Evolutionary conservation across 306 rosid species (phyloP).

Genomic region (Acacia melanoxylon): DNA sequence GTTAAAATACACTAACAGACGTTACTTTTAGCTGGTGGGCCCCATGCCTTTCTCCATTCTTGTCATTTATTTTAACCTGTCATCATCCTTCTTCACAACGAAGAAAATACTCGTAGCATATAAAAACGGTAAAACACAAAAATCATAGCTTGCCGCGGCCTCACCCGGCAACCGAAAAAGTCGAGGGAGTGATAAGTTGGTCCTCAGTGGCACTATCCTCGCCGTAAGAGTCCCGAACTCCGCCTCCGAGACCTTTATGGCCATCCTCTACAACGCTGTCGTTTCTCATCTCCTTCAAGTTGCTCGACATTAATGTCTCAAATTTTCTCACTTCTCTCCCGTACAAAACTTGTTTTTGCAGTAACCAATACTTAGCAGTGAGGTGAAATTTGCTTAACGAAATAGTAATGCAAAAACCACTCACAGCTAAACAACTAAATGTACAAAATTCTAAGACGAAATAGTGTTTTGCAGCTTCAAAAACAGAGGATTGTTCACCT

Average conservation of each 20-base stretch:
- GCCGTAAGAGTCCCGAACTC: conserved; percentile 65
- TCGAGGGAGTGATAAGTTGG: conserved; percentile 90
- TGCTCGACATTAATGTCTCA: conserved; percentile 43
- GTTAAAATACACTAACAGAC: no score
- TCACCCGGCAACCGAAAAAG: conserved; percentile 77
- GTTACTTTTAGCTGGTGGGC: no score
- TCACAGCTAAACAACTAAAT: no score
- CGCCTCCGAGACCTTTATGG: conserved; percentile 49
- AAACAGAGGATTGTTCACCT: no score
- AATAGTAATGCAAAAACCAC: no score
- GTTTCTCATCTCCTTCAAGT: conserved; percentile 55
- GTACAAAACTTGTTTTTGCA: no score
- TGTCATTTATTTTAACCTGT: background rate
- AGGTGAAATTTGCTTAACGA: no score
- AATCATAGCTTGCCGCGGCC: background rate
- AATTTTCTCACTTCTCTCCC: conserved; percentile 24
- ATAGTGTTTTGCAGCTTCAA: no score
- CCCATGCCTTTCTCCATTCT: no score
- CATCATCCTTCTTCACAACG: background rate
- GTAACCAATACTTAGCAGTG: no score
- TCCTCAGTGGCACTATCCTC: conserved; percentile 76
- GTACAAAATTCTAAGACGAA: no score
- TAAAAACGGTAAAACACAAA: background rate
- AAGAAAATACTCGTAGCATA: background rate
- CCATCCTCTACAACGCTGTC: conserved; percentile 38